phyloP scores from a whole-genome alignment of 2,329 filamentous ascomycete species.

The Elsinoe australis region DNA sequence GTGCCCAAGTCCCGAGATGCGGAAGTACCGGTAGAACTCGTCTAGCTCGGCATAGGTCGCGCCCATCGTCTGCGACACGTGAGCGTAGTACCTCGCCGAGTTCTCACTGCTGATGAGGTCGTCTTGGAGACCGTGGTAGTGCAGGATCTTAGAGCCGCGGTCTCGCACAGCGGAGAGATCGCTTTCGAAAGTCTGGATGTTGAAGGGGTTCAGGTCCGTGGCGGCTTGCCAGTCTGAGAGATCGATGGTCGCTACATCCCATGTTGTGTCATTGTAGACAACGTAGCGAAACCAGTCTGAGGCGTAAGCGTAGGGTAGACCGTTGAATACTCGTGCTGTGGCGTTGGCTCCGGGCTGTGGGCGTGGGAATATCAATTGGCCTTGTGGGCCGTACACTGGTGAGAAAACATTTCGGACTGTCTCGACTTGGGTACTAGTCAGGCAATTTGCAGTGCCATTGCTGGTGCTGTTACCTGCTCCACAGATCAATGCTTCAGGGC shows the following conservation, averaged over 20 bases:
- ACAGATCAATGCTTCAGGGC: slow-evolving; percentile 36
- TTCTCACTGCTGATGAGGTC: slow-evolving; percentile 40
- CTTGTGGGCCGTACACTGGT: slow-evolving; percentile 37
- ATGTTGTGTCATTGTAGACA: slow-evolving; percentile 40
- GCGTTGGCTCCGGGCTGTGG: slow-evolving; percentile 44
- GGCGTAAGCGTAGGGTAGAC: slow-evolving; percentile 29
- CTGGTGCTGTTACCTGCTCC: slow-evolving; percentile 28
- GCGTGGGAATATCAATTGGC: slow-evolving; percentile 44
- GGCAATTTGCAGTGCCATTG: slow-evolving; percentile 32
- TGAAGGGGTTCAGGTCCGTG: slow-evolving; percentile 30
- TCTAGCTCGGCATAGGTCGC: slow-evolving; percentile 28
- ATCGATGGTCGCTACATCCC: slow-evolving; percentile 35
- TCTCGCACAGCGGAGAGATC: slow-evolving; percentile 33
- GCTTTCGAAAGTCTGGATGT: slow-evolving; percentile 32
- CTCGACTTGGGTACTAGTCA: slow-evolving; percentile 38
- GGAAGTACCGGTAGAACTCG: slow-evolving; percentile 44
- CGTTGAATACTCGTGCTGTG: slow-evolving; percentile 35
- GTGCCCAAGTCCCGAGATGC: slow-evolving; percentile 46
- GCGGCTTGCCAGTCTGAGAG: slow-evolving; percentile 37
- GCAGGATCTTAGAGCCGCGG: slow-evolving; percentile 40
- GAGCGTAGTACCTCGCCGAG: slow-evolving; percentile 43
- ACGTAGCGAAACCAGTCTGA: slow-evolving; percentile 45
- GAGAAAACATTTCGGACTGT: slow-evolving; percentile 39
- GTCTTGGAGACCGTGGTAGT: slow-evolving; percentile 38
- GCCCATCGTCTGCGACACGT: slow-evolving; percentile 35